A percentile compares a stretch with the other conserved stretches of the same genome.
These are phyloP conservation scores for Parietaria judaica DNA, from an alignment of 306 rosid species.

Conservation along the genomic window DNA sequence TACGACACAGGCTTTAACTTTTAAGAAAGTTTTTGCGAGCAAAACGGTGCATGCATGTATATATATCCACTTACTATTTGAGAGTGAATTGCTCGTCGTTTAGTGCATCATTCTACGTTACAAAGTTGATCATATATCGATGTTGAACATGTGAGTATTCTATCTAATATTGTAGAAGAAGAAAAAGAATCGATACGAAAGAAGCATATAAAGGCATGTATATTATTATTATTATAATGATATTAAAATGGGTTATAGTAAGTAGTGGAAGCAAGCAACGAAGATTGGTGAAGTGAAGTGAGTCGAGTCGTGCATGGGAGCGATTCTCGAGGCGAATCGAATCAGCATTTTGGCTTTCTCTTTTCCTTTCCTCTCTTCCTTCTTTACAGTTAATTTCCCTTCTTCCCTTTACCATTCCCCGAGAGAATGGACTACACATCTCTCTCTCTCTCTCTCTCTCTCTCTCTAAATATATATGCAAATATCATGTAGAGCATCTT, in stretches of 20 bases:
- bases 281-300: background rate
- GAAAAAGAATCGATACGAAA: background rate
- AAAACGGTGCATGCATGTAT: too few species aligned
- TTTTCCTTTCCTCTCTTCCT: conserved; percentile 47
- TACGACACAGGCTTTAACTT: too few species aligned
- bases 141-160: background rate
- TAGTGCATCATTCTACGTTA: background rate
- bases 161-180: background rate
- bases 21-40: too few species aligned
- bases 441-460: conserved; percentile 13
- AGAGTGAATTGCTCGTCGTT: background rate
- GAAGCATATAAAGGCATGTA: background rate
- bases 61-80: too few species aligned
- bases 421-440: conserved; percentile 89
- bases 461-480: background rate
- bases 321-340: conserved; percentile 82
- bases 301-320: conserved; percentile 74
- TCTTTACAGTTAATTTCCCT: conserved; percentile 77
- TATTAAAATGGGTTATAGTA: too few species aligned
- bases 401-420: conserved; percentile 78
- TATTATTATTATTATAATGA: too few species aligned
- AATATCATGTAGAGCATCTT: too few species aligned
- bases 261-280: background rate
- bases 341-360: conserved; percentile 35
- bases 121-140: background rate